Conservation (phyloP, 2,329 filamentous ascomycete genomes). For the Pseudocercospora macadamiae region DNA sequence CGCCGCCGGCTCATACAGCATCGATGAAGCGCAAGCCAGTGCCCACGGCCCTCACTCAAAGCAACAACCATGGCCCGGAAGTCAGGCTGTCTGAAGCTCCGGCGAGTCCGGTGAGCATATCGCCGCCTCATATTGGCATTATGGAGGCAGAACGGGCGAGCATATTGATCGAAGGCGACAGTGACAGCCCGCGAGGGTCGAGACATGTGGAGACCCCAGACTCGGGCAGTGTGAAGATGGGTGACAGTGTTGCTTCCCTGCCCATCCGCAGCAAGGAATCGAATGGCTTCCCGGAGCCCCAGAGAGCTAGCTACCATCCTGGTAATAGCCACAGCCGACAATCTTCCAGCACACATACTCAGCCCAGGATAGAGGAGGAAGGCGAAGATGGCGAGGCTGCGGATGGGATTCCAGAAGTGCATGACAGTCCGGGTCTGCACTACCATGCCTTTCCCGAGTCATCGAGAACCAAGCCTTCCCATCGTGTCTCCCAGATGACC, state of each 20-base stretch:
- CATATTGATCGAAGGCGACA: conserved; percentile 25
- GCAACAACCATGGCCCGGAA: conserved; percentile 24
- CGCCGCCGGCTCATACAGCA: conserved; percentile 15
- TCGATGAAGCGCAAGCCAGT: conserved; percentile 21
- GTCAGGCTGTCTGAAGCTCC: conserved; percentile 38
- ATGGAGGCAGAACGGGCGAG: conserved; percentile 35
- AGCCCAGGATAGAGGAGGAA: conserved; percentile 34
- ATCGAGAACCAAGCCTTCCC: conserved; percentile 28
- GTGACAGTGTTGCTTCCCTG: conserved; percentile 23
- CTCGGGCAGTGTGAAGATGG: conserved; percentile 18
- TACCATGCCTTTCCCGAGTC: conserved; percentile 53
- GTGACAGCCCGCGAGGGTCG: conserved; percentile 23
- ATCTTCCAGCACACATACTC: conserved; percentile 24
- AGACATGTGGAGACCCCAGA: conserved; percentile 30
- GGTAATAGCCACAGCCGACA: conserved; percentile 22
- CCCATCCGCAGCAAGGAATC: conserved; percentile 25
- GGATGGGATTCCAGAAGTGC: conserved; percentile 23
- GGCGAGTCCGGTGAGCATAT: conserved; percentile 39
- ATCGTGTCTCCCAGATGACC: conserved; percentile 37
- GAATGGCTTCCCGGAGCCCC: conserved; percentile 18
- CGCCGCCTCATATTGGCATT: conserved; percentile 33
- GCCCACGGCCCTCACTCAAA: conserved; percentile 6
- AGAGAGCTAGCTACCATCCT: conserved; percentile 6
- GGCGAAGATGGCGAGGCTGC: conserved; percentile 25
- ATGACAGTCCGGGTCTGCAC: conserved; percentile 50